Evolutionary conservation across 768 basidiomycete genomes (phyloP).

Genomic region (Royoungia palumana): DNA sequence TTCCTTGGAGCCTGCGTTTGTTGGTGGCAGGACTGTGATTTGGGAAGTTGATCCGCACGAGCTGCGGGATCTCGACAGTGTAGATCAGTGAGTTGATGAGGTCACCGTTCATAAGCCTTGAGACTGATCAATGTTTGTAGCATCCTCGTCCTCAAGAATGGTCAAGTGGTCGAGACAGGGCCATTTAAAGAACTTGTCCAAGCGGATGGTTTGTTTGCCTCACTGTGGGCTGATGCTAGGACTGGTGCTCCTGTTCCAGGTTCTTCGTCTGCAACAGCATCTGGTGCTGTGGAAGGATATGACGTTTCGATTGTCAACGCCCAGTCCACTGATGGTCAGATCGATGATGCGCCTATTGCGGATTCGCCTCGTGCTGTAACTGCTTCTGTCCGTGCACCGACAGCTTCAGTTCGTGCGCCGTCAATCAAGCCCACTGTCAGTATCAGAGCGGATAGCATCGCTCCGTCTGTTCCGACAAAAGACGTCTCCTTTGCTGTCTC

Average conservation of each 20-base stretch:
- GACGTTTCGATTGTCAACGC: conserved; percentile 23
- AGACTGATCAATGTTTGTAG: conserved; percentile 35
- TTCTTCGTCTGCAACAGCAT: conserved; percentile 25
- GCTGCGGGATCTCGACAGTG: conserved; percentile 50
- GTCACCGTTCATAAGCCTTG: not conserved
- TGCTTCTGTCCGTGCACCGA: conserved; percentile 14
- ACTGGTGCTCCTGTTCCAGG: conserved; percentile 44
- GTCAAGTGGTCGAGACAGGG: conserved; percentile 81
- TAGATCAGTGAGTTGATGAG: conserved; percentile 49
- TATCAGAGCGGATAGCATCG: conserved; percentile 20
- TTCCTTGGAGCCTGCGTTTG: conserved; percentile 16
- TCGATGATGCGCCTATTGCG: conserved; percentile 21
- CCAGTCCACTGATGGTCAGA: conserved; percentile 8
- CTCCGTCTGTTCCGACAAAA: conserved; percentile 28
- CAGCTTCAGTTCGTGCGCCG: conserved; percentile 16
- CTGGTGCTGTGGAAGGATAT: conserved; percentile 25
- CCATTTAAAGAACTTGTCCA: conserved; percentile 75
- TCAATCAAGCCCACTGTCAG: conserved; percentile 25
- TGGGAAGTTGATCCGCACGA: conserved; percentile 24
- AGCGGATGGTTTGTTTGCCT: conserved; percentile 67
- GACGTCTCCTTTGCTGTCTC: conserved; percentile 28
- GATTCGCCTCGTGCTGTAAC: conserved; percentile 17
- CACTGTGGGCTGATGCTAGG: conserved; percentile 85
- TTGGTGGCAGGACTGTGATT: conserved; percentile 23
- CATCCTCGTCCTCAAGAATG: conserved; percentile 89